Percentiles rank a stretch among this genome's conserved stretches.
Conservation (phyloP, 2,329 filamentous ascomycete species). For the Aspergillus oerlinghausenensis region DNA sequence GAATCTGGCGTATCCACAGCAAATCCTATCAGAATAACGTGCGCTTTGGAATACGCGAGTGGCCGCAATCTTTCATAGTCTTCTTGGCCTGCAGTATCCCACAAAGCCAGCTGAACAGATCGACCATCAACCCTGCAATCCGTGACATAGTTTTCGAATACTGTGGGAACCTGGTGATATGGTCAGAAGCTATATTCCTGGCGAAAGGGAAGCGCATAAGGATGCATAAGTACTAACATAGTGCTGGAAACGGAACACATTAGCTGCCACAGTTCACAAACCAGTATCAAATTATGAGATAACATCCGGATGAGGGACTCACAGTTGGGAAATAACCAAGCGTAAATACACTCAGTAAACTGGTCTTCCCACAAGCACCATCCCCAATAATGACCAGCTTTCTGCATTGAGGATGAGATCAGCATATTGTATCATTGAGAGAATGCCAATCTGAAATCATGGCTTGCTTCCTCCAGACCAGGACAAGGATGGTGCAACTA, state of each 20-base stretch:
- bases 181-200: constrained; percentile 9
- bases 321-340: constrained; percentile 97
- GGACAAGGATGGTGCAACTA: neutral
- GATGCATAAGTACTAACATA: constrained; percentile 37
- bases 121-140: constrained; percentile 98
- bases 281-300: neutral
- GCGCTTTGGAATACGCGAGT: constrained; percentile 92
- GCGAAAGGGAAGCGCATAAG: neutral
- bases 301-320: constrained; percentile 41
- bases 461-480: neutral
- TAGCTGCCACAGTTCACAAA: constrained; percentile 18
- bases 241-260: constrained; percentile 29
- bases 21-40: constrained; percentile 95
- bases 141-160: constrained; percentile 99
- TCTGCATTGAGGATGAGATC: constrained; percentile 46
- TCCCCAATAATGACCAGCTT: constrained; percentile 97
- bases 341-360: constrained; percentile 94
- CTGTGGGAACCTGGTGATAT: constrained; percentile 71
- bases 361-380: constrained; percentile 97
- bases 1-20: constrained; percentile 93
- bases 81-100: constrained; percentile 99
- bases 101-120: constrained; percentile 94
- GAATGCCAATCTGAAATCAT: neutral
- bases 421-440: constrained; percentile 5
- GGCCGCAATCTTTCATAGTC: constrained; percentile 95